These are phyloP conservation scores for Pythium vanterpoolii DNA, from an alignment of 352 stramenopile genomes.

Conservation along the genomic window DNA sequence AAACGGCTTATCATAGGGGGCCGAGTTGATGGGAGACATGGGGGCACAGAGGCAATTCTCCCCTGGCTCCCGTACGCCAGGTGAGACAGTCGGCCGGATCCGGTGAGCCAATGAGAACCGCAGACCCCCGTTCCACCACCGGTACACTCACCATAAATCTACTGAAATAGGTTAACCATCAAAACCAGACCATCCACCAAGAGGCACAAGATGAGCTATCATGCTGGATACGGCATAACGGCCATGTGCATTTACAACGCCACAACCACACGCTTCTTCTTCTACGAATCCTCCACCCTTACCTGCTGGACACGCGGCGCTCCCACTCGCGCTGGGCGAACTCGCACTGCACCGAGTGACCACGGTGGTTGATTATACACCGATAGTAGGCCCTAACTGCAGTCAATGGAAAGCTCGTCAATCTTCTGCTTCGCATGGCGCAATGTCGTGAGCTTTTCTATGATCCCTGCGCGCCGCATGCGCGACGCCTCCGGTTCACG, in stretches of 20 bases:
- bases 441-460: slow-evolving; percentile 28
- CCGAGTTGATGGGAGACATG: neutral
- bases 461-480: slow-evolving; percentile 23
- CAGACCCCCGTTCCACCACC: neutral
- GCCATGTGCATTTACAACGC: too few relatives aligned
- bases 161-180: neutral
- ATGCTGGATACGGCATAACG: too few relatives aligned
- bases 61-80: neutral
- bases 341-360: too few relatives aligned
- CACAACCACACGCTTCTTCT: too few relatives aligned
- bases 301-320: too few relatives aligned
- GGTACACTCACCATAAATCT: neutral
- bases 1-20: neutral
- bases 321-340: too few relatives aligned
- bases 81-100: neutral
- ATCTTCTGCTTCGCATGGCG: slow-evolving; percentile 34
- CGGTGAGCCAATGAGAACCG: neutral
- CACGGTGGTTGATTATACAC: too few relatives aligned
- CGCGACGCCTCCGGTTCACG: slow-evolving; percentile 31
- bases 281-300: too few relatives aligned
- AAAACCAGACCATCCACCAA: neutral
- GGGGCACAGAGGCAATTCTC: neutral
- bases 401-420: slow-evolving; percentile 28
- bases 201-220: too few relatives aligned
- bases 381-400: too few relatives aligned